A percentile compares a stretch with the other conserved stretches of the same genome.
These are phyloP conservation scores for Stephanocyclus meneghinianus DNA, from an alignment of 352 stramenopile species.

Conservation along the genomic window DNA sequence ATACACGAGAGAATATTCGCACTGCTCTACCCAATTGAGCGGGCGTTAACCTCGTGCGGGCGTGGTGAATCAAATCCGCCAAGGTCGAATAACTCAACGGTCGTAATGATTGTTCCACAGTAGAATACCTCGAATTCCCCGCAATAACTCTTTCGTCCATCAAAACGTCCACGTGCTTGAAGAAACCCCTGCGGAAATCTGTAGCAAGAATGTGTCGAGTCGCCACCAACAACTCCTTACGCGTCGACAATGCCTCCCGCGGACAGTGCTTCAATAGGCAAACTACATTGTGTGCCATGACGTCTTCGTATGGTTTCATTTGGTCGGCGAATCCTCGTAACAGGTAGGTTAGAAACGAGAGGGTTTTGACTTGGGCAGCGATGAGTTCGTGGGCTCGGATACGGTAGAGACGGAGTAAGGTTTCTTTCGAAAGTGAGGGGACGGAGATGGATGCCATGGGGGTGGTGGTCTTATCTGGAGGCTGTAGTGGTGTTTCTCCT, in stretches of 20 bases:
- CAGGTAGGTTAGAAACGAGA: conserved; percentile 97
- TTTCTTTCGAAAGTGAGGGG: conserved; percentile 19
- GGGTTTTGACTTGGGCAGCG: conserved; percentile 94
- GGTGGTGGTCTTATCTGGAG: neutral
- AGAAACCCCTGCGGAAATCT: conserved; percentile 96
- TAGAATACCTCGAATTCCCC: conserved; percentile 81
- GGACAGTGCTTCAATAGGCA: conserved; percentile 91
- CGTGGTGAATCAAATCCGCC: conserved; percentile 96
- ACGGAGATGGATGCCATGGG: neutral
- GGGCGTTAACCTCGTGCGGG: conserved; percentile 92
- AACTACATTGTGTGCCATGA: conserved; percentile 91
- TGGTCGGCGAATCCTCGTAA: conserved; percentile 89
- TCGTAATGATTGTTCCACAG: conserved; percentile 74
- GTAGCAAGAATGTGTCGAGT: conserved; percentile 96
- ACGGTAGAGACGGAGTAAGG: neutral
- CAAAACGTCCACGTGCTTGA: conserved; percentile 91
- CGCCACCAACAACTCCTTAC: conserved; percentile 94
- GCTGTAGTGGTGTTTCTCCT: neutral
- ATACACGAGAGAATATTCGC: conserved; percentile 76
- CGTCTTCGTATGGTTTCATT: conserved; percentile 93
- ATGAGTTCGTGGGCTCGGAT: conserved; percentile 83
- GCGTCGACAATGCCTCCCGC: conserved; percentile 87
- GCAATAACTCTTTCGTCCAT: conserved; percentile 94
- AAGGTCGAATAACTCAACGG: conserved; percentile 95
- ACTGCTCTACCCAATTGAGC: conserved; percentile 93